Conservation (phyloP, 768 basidiomycete species). For the Serendipita indica region DNA sequence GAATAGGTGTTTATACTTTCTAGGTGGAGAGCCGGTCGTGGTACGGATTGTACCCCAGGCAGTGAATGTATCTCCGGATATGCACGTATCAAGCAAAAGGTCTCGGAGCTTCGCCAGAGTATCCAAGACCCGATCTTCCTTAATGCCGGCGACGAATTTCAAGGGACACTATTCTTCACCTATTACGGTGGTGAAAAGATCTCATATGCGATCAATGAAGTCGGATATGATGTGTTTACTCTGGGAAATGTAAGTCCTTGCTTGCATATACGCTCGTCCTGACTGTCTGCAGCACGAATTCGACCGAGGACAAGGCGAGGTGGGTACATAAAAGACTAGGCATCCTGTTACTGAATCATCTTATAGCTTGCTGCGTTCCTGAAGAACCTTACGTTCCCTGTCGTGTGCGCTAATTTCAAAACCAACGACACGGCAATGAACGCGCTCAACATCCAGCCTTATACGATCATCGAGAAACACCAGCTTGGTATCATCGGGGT, state of each 20-base stretch:
- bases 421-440: slow-evolving; percentile 21
- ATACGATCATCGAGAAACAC: slow-evolving; percentile 28
- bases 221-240: slow-evolving; percentile 32
- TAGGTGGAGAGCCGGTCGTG: slow-evolving; percentile 11
- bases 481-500: slow-evolving; percentile 30
- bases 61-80: slow-evolving; percentile 32
- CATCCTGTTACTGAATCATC: background rate
- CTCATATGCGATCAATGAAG: slow-evolving; percentile 28
- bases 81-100: slow-evolving; percentile 27
- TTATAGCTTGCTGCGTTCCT: slow-evolving; percentile 15
- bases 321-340: background rate
- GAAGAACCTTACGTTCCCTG: slow-evolving; percentile 29
- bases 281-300: background rate
- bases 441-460: slow-evolving; percentile 26
- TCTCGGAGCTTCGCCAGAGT: slow-evolving; percentile 22
- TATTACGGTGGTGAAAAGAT: slow-evolving; percentile 31
- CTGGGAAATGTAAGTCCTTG: slow-evolving; percentile 25
- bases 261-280: background rate
- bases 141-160: slow-evolving; percentile 34
- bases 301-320: slow-evolving; percentile 7
- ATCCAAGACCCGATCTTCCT: slow-evolving; percentile 28
- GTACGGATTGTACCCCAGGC: slow-evolving; percentile 24
- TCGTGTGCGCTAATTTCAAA: slow-evolving; percentile 32
- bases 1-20: slow-evolving; percentile 18
- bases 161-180: slow-evolving; percentile 34